Base-by-base conservation (phyloP, 306 rosid genomes). In the Cotoneaster glaucophyllus region DNA sequence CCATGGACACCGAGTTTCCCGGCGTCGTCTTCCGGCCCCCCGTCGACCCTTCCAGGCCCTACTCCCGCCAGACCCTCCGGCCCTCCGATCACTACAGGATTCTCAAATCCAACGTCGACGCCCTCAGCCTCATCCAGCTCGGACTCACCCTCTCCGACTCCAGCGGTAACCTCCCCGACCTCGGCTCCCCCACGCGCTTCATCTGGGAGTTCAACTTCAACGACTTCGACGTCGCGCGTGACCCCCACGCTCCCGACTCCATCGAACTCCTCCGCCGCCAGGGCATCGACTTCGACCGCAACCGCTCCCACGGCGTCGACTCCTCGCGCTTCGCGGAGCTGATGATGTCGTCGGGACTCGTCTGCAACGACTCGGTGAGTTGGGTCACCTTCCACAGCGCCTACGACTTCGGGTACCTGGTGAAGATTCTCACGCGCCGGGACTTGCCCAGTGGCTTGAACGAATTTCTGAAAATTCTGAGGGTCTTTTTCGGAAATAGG, bases 361-460 rank as follows among this genome's bases (percentile, higher is more conserved):
- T 91, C 8, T 89, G 90, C 32, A 89, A 86, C 28, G 80, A 86
- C 5, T 73, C 86, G 0, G 87, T 87, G 73, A 83, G 79, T 29
- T 91, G 97, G 97, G 94, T 91, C 2, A 87, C 94, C 28, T 87
- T 91, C 39, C 94, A 91, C 71, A 85, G 97, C 74, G 88, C 93
- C 15, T 86, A 92, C 18, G 97, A 92, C 24, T 92, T 92, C 21
- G 93, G 91, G 22, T 92, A 92, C 41, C 54, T 92, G 29, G 79
- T 90, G 4, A 92, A 92, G 88, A 82, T 90, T 22, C 79, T 92
- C 67, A 85, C 90, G 29, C 74, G 85, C 50, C 78, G 67, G 39
- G 4, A 4, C 9, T 34, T 92, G 17, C 93, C 96, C 0, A 3
- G 58, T 3, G 77, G 78, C 45, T 44, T 92, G 39, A 85, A 78